These are phyloP conservation scores for Lobosporangium transversale DNA, from an alignment of 192 early-diverging fungal genomes.

Conservation along the genomic window DNA sequence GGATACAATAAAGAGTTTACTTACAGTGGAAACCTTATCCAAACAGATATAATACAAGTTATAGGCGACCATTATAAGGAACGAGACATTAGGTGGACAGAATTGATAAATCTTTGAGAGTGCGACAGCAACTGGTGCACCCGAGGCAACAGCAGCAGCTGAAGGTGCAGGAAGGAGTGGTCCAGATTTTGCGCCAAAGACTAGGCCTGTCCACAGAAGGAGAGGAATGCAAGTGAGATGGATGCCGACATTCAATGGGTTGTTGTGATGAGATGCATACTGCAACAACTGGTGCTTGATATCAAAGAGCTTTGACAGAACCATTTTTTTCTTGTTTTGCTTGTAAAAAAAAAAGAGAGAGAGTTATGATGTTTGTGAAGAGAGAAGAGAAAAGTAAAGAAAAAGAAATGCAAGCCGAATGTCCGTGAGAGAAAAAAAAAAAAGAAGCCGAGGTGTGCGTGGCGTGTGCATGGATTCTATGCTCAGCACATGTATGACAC, in stretches of 20 bases:
- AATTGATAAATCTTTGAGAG: constrained; percentile 50
- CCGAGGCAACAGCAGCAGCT: constrained; percentile 44
- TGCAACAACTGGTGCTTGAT: constrained; percentile 80
- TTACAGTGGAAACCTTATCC: constrained; percentile 75
- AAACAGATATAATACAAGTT: constrained; percentile 80
- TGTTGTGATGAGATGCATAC: constrained; percentile 86
- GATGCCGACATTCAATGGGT: constrained; percentile 80
- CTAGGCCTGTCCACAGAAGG: constrained; percentile 84
- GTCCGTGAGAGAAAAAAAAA: too few relatives aligned
- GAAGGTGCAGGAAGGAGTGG: constrained; percentile 55
- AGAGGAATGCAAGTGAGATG: constrained; percentile 93
- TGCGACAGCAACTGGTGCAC: constrained; percentile 36
- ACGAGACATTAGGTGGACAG: constrained; percentile 61
- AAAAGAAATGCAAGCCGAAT: too few relatives aligned
- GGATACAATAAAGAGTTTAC: background rate
- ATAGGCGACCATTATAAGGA: constrained; percentile 69
- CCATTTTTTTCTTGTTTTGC: constrained; percentile 1
- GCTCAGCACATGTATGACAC: too few relatives aligned
- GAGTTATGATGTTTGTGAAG: background rate
- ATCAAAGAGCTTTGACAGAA: constrained; percentile 70
- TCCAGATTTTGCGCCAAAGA: constrained; percentile 62
- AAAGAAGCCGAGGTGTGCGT: too few relatives aligned
- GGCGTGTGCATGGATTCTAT: too few relatives aligned
- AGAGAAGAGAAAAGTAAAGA: background rate
- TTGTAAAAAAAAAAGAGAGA: background rate